Evolutionary conservation across 2,329 filamentous ascomycete genomes (phyloP).

Genomic region (Alternaria triticina): DNA sequence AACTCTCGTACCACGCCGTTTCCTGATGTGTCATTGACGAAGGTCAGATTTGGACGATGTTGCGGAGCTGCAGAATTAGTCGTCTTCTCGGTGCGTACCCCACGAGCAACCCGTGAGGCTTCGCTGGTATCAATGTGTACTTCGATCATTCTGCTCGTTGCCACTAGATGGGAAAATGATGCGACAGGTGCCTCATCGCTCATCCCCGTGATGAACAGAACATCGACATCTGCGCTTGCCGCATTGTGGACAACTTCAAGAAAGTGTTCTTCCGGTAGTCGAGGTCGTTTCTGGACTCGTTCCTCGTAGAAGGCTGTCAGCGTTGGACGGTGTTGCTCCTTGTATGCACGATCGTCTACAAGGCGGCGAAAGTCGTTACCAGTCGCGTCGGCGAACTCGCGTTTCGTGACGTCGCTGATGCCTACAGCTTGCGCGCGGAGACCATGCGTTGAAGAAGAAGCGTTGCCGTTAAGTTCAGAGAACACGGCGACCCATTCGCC

Average conservation of each 20-base stretch:
- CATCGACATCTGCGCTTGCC: slow-evolving; percentile 50
- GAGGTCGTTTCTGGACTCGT: slow-evolving; percentile 53
- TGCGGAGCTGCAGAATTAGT: slow-evolving; percentile 5
- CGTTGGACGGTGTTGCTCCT: slow-evolving; percentile 63
- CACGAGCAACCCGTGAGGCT: slow-evolving; percentile 47
- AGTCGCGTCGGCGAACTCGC: slow-evolving; percentile 59
- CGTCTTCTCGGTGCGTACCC: slow-evolving; percentile 31
- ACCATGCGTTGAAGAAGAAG: slow-evolving; percentile 19
- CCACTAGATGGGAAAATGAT: slow-evolving; percentile 61
- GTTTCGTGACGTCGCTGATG: slow-evolving; percentile 62
- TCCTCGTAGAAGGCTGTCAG: slow-evolving; percentile 61
- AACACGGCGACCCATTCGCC: slow-evolving; percentile 58
- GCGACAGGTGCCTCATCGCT: slow-evolving; percentile 66
- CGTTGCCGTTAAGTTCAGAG: slow-evolving; percentile 8
- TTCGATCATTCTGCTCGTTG: slow-evolving; percentile 61
- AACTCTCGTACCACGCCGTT: slow-evolving; percentile 50
- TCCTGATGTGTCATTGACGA: slow-evolving; percentile 59
- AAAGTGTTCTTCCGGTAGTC: slow-evolving; percentile 54
- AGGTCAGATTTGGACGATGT: slow-evolving; percentile 55
- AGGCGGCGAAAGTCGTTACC: slow-evolving; percentile 58
- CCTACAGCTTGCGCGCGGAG: background rate
- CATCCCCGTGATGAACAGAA: slow-evolving; percentile 68
- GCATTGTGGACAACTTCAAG: slow-evolving; percentile 50
- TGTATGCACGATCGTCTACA: slow-evolving; percentile 63
- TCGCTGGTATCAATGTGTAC: slow-evolving; percentile 55